A percentile compares a stretch with the other conserved stretches of the same genome.
Conservation (phyloP, 2,329 filamentous ascomycete species). For the Acarospora socialis region DNA sequence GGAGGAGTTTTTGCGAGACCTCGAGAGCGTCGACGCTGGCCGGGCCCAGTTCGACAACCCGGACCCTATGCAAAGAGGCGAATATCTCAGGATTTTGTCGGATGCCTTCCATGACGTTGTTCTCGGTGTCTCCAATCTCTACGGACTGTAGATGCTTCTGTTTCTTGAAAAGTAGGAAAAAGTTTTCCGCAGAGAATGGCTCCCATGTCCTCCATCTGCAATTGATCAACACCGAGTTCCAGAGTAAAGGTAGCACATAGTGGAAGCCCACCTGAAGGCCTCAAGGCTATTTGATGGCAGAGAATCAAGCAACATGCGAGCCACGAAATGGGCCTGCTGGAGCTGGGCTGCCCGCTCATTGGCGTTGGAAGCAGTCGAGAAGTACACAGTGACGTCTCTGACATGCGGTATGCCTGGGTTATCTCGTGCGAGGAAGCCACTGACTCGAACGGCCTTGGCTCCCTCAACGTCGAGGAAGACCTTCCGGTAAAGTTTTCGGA, state of each 20-base stretch:
- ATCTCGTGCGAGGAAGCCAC: constrained; percentile 30
- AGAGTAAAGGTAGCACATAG: not conserved
- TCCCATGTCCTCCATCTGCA: constrained; percentile 35
- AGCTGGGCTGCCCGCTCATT: constrained; percentile 19
- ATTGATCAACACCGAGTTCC: constrained; percentile 1
- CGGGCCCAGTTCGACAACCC: constrained; percentile 33
- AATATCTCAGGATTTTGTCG: constrained; percentile 27
- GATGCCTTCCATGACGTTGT: constrained; percentile 26
- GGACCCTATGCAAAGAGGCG: constrained; percentile 27
- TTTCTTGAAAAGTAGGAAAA: constrained; percentile 33
- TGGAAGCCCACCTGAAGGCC: constrained; percentile 26
- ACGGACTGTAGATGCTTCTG: constrained; percentile 36
- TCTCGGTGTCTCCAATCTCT: constrained; percentile 33
- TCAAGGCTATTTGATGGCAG: constrained; percentile 35
- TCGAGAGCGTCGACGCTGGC: constrained; percentile 31
- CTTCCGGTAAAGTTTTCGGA: constrained; percentile 31
- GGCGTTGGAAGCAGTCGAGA: constrained; percentile 13
- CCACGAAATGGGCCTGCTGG: constrained; percentile 31
- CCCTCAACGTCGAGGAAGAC: constrained; percentile 34
- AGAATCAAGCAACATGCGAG: constrained; percentile 35
- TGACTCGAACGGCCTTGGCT: constrained; percentile 28
- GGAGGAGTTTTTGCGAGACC: constrained; percentile 29
- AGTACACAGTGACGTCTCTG: constrained; percentile 32
- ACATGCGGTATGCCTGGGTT: constrained; percentile 35
- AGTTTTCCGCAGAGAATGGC: constrained; percentile 33